Percentiles rank a stretch among this genome's conserved stretches.
phyloP scores from a whole-genome alignment of 176 grass and related monocot genomes.

The Poa annua region DNA sequence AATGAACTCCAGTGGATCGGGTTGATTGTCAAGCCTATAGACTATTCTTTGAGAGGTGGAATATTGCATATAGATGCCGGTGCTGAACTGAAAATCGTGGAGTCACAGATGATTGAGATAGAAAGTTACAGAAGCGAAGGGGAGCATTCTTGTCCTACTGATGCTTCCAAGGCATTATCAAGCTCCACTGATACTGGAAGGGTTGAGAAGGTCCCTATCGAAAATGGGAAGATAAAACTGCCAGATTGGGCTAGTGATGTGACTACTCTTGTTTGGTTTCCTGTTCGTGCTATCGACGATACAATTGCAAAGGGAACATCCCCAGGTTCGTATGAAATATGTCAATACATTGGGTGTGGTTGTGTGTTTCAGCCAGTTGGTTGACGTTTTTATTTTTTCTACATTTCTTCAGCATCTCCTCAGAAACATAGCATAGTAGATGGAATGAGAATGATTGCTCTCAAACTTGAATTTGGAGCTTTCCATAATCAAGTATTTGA shows the following conservation, averaged over 20 bases:
- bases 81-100: slow-evolving; percentile 84
- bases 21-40: slow-evolving; percentile 87
- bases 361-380: neutral
- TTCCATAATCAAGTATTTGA: slow-evolving; percentile 98
- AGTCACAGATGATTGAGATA: slow-evolving; percentile 91
- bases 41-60: slow-evolving; percentile 92
- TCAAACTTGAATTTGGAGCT: slow-evolving; percentile 99
- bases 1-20: slow-evolving; percentile 99
- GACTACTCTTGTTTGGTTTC: slow-evolving; percentile 92
- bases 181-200: slow-evolving; percentile 36
- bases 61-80: slow-evolving; percentile 93
- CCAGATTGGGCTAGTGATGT: slow-evolving; percentile 91
- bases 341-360: slow-evolving; percentile 35
- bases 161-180: slow-evolving; percentile 18
- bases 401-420: slow-evolving; percentile 67
- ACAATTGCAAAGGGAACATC: slow-evolving; percentile 80
- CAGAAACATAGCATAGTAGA: slow-evolving; percentile 91
- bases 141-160: slow-evolving; percentile 35
- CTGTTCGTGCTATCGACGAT: slow-evolving; percentile 90
- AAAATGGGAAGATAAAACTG: slow-evolving; percentile 83
- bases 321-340: slow-evolving; percentile 64
- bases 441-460: slow-evolving; percentile 99
- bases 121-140: slow-evolving; percentile 56
- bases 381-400: slow-evolving; percentile 30
- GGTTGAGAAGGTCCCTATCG: slow-evolving; percentile 69